These are phyloP conservation scores for Cryphonectria radicalis DNA, from an alignment of 2,329 filamentous ascomycete species.

Conservation along the genomic window DNA sequence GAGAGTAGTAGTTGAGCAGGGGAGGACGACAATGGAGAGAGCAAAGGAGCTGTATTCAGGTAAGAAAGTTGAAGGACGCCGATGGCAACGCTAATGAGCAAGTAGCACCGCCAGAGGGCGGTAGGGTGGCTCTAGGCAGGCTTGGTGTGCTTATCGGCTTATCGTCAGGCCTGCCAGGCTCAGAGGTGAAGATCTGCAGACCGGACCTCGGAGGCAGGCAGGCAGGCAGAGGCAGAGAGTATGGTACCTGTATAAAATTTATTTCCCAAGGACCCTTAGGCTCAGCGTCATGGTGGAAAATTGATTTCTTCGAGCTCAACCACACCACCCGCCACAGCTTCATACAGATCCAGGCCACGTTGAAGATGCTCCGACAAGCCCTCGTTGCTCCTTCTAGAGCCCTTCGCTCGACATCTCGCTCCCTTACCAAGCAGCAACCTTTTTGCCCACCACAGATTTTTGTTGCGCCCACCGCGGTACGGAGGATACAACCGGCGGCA, in stretches of 20 bases:
- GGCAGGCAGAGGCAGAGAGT: not conserved
- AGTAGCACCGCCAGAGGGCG: not conserved
- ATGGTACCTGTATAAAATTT: constrained; percentile 20
- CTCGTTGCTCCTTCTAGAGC: constrained; percentile 49
- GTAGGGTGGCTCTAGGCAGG: not conserved
- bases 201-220: not conserved
- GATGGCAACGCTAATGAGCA: not conserved
- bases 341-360: constrained; percentile 6
- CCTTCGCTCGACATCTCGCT: constrained; percentile 46
- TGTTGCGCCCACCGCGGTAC: constrained; percentile 39
- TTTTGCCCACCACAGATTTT: constrained; percentile 45
- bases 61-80: not conserved
- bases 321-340: constrained; percentile 20
- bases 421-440: constrained; percentile 40
- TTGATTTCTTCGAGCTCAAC: constrained; percentile 11
- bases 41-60: not conserved
- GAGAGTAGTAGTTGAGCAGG: not conserved
- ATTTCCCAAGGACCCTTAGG: constrained; percentile 18
- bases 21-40: not conserved
- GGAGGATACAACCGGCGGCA: constrained; percentile 42
- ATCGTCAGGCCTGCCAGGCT: constrained; percentile 9
- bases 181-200: constrained; percentile 4
- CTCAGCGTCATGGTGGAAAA: constrained; percentile 31
- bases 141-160: constrained; percentile 25
- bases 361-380: constrained; percentile 52